phyloP scores from a whole-genome alignment of 2,329 filamentous ascomycete genomes.

The Penicillium nordicum region DNA sequence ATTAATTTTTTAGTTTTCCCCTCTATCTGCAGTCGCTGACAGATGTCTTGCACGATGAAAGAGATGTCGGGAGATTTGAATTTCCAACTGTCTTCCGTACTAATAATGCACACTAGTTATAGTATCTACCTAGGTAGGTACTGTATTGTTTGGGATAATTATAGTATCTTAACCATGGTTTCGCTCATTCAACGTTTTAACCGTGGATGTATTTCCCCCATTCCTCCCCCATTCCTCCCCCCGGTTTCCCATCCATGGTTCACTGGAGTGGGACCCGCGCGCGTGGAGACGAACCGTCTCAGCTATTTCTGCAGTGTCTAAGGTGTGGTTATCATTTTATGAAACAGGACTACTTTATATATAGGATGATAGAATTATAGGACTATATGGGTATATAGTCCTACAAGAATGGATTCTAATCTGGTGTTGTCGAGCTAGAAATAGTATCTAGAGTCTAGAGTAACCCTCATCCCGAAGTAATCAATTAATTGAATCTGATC shows the following conservation, averaged over 20 bases:
- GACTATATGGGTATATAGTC: neutral
- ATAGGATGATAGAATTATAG: no score
- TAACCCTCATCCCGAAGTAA: neutral
- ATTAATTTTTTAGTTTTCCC: neutral
- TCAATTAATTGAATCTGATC: conserved; percentile 2
- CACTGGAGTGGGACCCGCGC: conserved; percentile 7
- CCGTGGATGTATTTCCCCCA: neutral
- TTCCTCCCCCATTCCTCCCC: neutral
- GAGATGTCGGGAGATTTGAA: neutral
- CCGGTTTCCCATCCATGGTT: conserved; percentile 4
- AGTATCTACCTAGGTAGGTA: no score
- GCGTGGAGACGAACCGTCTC: conserved; percentile 1
- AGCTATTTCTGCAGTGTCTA: neutral
- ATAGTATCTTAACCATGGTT: neutral
- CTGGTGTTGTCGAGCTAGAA: neutral
- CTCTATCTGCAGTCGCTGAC: conserved; percentile 7
- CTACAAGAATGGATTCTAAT: neutral
- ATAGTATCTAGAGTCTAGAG: neutral
- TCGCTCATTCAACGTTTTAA: neutral
- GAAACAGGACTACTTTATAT: neutral
- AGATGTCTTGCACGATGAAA: conserved; percentile 12
- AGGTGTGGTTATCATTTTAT: neutral
- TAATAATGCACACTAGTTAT: no score
- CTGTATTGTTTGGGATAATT: neutral
- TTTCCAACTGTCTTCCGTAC: neutral